Base-by-base conservation (phyloP, 257 asterid species). In the Parsonsia alboflavescens region DNA sequence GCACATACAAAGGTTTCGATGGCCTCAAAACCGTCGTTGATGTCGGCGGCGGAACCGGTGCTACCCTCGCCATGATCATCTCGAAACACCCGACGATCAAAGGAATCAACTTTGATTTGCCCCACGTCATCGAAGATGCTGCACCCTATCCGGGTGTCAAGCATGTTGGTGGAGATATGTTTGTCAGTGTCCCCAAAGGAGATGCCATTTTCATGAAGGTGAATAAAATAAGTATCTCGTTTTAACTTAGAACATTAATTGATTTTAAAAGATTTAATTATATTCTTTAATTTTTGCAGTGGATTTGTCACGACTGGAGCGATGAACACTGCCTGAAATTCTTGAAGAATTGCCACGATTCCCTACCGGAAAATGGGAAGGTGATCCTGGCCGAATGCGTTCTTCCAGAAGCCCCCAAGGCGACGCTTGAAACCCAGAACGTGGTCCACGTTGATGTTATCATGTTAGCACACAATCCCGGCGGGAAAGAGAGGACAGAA, bases 191-290 rank as follows among this genome's bases (percentile, higher is more conserved):
- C 26, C 96, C 97, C 1, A 77, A 80, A 68, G 97, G 89, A 13
- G 96, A 92, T 82, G 97, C 96, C 62, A 88, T 94, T 81, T 92
- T 94, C 88, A 88, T 94, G 97, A 94, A 94, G 96, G 98, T 90
- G 36, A 33, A 33, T 33, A 33, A 33, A 33, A 33, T 33, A n/a
- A n/a, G n/a, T n/a, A 33, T 33, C 39, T 33, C 39, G 2, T 33
- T 33, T 33, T 33, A 3, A 33, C 39, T 33, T n/a, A n/a, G n/a
- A 33, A 3, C 39, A 33, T 33, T 33, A 33, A 33, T 1, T 33
- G 3, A 33, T 33, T 33, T 33, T 33, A 33, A 33, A 33, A n/a
- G n/a, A n/a, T n/a, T n/a, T n/a, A n/a, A n/a, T n/a, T n/a, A n/a
- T n/a, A n/a, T n/a, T n/a, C n/a, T n/a, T n/a, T n/a, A 36, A 17